Base-by-base conservation (phyloP, 2,329 filamentous ascomycete species). In the Rutstroemia sydowiana region DNA sequence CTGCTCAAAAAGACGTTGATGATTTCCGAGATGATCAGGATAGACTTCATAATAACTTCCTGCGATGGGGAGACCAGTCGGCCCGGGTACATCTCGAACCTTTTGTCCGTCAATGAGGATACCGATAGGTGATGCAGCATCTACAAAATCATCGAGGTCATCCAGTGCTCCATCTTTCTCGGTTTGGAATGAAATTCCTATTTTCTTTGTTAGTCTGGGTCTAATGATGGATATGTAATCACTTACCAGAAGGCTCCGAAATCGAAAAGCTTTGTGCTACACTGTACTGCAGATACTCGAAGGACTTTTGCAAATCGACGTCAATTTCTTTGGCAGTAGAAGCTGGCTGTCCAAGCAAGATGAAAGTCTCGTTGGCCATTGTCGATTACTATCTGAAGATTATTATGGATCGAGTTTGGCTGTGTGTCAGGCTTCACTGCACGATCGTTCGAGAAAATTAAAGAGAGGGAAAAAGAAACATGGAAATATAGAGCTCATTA, bases 21-120 rank as follows among this genome's bases (percentile, higher is more conserved):
- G 65, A 55, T 72, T 72, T 9, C 70, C 70, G 11, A 71, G 59
- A 55, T 70, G 69, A 55, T 72, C 70, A 0, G 70, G 69, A 47
- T 63, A 71, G 10, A 71, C 59, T 54, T 68, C 68, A 39, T 65
- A 68, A 51, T 63, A 68, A 54, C 64, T 69, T 16, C 69, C 69
- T 8, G 68, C 62, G 32, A 65, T 61, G 0, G 69, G 69, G 6
- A 69, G 60, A 8, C 65, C 64, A 23, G 55, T 56, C 16, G 69
- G 68, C 11, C 67, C 68, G 37, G 51, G 53, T 43, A 53, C 34
- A 31, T 57, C 50, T 45, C 57, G 45, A 14, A 59, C 48, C 41
- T 42, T 32, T 28, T 55, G 51, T 11, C 57, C 58, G 41, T 60
- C 55, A 21, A 59, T 42, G 11, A 51, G 44, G 13, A 60, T 57